Evolutionary conservation across 2,329 filamentous ascomycete species (phyloP).

Genomic region (Phialophora chinensis): DNA sequence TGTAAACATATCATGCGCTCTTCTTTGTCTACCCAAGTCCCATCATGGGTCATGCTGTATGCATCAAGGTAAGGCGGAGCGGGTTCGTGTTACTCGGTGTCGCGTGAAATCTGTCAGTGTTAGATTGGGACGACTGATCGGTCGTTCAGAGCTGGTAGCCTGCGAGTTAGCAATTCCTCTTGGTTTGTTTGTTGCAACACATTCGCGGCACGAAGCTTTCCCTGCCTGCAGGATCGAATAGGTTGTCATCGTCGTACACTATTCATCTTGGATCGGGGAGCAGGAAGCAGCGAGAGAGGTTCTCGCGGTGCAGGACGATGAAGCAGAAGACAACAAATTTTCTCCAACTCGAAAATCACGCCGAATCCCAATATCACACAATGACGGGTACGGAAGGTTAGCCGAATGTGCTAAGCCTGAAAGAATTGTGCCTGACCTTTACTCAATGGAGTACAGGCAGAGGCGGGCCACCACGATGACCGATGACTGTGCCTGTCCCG

Average conservation of each 20-base stretch:
- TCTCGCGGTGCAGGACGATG: neutral
- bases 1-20: neutral
- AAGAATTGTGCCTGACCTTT: neutral
- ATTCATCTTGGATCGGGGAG: neutral
- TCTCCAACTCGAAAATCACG: constrained; percentile 9
- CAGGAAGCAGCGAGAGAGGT: neutral
- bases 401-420: neutral
- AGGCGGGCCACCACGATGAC: neutral
- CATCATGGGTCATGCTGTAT: neutral
- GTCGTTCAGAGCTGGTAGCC: neutral
- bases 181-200: neutral
- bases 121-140: neutral
- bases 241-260: neutral
- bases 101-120: neutral
- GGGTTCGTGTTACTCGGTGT: neutral
- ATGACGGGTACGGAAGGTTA: neutral
- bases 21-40: neutral
- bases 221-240: neutral
- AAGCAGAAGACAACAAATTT: neutral
- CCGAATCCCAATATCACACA: constrained; percentile 1
- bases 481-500: constrained; percentile 8
- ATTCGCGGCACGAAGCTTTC: neutral
- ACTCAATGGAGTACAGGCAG: neutral
- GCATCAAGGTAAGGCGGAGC: neutral
- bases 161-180: neutral